These are phyloP conservation scores for Zoysia japonica DNA, from an alignment of 176 grass and related monocot genomes.

Conservation along the genomic window DNA sequence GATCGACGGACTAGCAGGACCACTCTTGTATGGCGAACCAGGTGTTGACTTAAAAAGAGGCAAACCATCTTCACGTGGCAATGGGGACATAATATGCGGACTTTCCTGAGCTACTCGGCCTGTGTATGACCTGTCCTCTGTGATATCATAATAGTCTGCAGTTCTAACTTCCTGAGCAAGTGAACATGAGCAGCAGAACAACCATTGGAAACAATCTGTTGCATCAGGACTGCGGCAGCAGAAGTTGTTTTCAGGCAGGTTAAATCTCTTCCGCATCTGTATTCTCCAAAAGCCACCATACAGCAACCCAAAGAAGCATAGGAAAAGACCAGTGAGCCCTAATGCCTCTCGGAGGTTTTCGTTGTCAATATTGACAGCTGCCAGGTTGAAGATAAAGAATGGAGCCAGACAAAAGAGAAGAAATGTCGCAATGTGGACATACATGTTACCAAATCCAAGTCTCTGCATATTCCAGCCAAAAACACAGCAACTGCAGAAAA, in stretches of 20 bases:
- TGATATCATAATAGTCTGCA: conserved; percentile 71
- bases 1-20: conserved; percentile 45
- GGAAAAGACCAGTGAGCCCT: conserved; percentile 61
- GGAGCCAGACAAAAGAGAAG: conserved; percentile 87
- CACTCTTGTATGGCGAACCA: conserved; percentile 44
- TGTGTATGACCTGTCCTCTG: conserved; percentile 52
- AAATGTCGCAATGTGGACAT: conserved; percentile 82
- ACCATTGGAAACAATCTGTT: conserved; percentile 69
- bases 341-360: conserved; percentile 47
- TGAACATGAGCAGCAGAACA: conserved; percentile 81
- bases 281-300: conserved; percentile 99
- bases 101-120: conserved; percentile 26
- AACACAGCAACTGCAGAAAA: conserved; percentile 93
- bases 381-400: conserved; percentile 90
- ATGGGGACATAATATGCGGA: conserved; percentile 43
- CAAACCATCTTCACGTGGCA: conserved; percentile 50
- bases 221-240: conserved; percentile 56
- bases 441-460: conserved; percentile 98
- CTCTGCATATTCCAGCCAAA: conserved; percentile 99
- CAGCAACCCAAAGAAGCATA: conserved; percentile 72
- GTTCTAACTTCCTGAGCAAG: conserved; percentile 93
- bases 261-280: conserved; percentile 90
- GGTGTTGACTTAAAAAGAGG: conserved; percentile 56
- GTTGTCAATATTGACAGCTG: conserved; percentile 79
- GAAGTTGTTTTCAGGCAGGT: conserved; percentile 57